Base-by-base conservation (phyloP, 306 rosid genomes). In the Echinosophora koreensis region DNA sequence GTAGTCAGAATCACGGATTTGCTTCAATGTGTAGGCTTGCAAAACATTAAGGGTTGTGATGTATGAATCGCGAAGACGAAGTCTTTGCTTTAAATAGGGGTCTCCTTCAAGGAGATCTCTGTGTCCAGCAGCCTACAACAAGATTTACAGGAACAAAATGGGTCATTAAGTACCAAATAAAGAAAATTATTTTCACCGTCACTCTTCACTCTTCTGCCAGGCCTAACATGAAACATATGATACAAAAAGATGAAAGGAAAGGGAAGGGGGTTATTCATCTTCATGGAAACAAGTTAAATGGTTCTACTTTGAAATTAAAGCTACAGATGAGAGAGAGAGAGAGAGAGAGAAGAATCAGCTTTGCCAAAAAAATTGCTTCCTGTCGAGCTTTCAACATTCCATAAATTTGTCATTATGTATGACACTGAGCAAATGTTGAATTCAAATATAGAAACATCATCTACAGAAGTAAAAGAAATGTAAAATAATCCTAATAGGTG, bases 51-150 rank as follows among this genome's bases (percentile, higher is more conserved):
- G 98, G 4, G 98, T 87, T 2, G 97, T 92, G 47, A 83, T 92
- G 84, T 94, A 92, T 0, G 98, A 88, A 69, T 94, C 91, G 8
- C 98, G 97, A 46, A 95, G 95, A 1, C 93, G 80, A 35, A 95
- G 97, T 78, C 98, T 89, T 88, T 95, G 98, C 83, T 89, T 90
- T 76, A 95, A 55, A 82, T 95, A 95, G 5, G 98, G 98, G 69
- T 95, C 96, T 58, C 97, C 98, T 82, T 95, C 98, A 46, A 95
- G 95, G 78, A 89, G 77, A 75, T 89, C 96, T 55, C 37, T 90
- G 85, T 95, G 98, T 32, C 93, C 89, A 65, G 97, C 97, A 81
- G 92, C 89, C 97, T 94, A 74, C 75, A 78, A 41, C 70, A 74
- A 44, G 18, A 17, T 75, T 59, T 51, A 50, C 41, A 78, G 17